Evolutionary conservation across 345 rosid genomes (phyloP), one percentile per base, ranked within the genome.

Genomic region (Clarkia xantiana): DNA sequence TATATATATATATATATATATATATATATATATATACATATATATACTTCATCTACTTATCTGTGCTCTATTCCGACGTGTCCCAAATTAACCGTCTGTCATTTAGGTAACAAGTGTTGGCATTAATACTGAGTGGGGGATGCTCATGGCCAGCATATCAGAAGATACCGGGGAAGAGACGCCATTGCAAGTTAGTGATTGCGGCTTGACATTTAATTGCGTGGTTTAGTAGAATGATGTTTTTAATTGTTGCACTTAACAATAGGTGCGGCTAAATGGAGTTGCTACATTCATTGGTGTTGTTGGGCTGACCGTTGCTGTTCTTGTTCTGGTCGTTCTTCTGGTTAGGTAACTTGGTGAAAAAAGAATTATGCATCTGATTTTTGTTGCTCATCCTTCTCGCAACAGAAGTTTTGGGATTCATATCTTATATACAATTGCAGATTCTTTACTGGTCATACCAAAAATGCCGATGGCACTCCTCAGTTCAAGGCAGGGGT

Each of bases 91-190:
- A 5, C 9, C 36, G 36, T 29, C 40, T 11, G 19, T 53, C 15
- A 57, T 36, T 44, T 63, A 93, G 96, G 95, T 82, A 49, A 93
- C 88, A 13, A 75, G 97, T 58, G 99, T 93, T 25, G 99, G 99
- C 41, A 76, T 73, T 42, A 78, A 84, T 68, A 93, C 99, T 42
- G 99, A 93, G 54, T 93, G 99, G 99, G 99, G 99, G 38, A 62
- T 93, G 66, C 79, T 84, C 50, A 87, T 93, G 99, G 84, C 95
- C 56, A 93, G 94, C 54, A 77, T 93, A 51, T 87, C 99, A 4
- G 99, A 93, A 70, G 99, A 93, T 67, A 80, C 72, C 56, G 99
- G 94, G 16, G 99, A 84, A 80, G 99, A 93, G 76, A 93, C 99
- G 23, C 99, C 95, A 4, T 74, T 93, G 82, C 99, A 87, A 86